Conservation (phyloP, 2,329 filamentous ascomycete genomes). For the Scedosporium minutisporum region DNA sequence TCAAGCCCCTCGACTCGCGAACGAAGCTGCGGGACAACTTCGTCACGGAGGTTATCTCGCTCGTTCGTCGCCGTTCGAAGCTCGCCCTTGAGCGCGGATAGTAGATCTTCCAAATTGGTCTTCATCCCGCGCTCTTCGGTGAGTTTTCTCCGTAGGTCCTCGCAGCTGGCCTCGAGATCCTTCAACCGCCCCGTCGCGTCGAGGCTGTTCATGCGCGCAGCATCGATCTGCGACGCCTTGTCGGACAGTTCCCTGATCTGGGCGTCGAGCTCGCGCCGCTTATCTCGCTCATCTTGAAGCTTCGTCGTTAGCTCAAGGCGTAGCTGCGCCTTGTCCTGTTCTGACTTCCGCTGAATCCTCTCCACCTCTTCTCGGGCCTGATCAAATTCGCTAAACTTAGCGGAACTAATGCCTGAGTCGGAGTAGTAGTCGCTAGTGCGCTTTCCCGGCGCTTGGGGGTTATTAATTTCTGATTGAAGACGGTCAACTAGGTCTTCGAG, state of each 20-base stretch:
- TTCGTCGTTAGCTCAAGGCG: constrained; percentile 77
- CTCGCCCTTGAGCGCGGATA: constrained; percentile 74
- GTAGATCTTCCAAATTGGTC: constrained; percentile 86
- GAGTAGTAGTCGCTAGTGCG: constrained; percentile 97
- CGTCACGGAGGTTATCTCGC: constrained; percentile 82
- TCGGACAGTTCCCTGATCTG: constrained; percentile 78
- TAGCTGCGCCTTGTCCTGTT: constrained; percentile 84
- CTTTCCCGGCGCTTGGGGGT: constrained; percentile 48
- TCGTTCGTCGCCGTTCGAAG: constrained; percentile 76
- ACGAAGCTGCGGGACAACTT: constrained; percentile 70
- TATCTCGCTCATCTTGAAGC: constrained; percentile 74
- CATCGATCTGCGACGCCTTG: constrained; percentile 56
- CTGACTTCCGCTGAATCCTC: constrained; percentile 68
- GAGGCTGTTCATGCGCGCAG: constrained; percentile 43
- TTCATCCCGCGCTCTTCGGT: constrained; percentile 79
- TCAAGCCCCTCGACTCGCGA: constrained; percentile 72
- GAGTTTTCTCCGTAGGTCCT: constrained; percentile 73
- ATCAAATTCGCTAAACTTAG: constrained; percentile 62
- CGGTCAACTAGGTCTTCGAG: constrained; percentile 88
- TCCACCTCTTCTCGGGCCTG: constrained; percentile 64
- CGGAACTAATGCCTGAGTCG: constrained; percentile 82
- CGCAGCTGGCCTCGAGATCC: constrained; percentile 71
- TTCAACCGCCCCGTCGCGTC: constrained; percentile 54
- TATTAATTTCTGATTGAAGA: constrained; percentile 65
- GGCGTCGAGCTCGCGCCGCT: constrained; percentile 66